Percentiles rank a stretch among this genome's conserved stretches.
These are phyloP conservation scores for Peronospora belbahrii DNA, from an alignment of 352 stramenopile species.

Conservation along the genomic window DNA sequence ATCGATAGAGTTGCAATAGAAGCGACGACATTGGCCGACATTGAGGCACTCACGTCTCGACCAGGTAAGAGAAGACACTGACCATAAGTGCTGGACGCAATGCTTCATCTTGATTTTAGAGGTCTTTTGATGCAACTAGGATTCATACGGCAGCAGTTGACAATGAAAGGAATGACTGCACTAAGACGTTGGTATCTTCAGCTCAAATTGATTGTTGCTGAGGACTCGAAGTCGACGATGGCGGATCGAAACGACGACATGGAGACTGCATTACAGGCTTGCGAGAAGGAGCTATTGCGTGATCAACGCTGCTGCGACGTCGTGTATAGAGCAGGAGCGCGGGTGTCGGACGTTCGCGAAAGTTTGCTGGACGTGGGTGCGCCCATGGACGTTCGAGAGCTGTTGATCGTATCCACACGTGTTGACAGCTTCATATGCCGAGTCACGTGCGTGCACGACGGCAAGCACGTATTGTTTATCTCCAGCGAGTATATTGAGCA, in stretches of 20 bases:
- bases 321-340: slow-evolving; percentile 23
- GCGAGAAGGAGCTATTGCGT: slow-evolving; percentile 6
- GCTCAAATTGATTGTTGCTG: slow-evolving; percentile 30
- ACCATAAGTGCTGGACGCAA: neutral
- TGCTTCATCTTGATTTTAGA: neutral
- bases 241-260: slow-evolving; percentile 1
- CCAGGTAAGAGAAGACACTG: slow-evolving; percentile 10
- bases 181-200: slow-evolving; percentile 37
- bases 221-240: neutral
- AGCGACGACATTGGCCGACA: slow-evolving; percentile 12
- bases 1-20: neutral
- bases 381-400: slow-evolving; percentile 14
- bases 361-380: slow-evolving; percentile 26
- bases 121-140: slow-evolving; percentile 18
- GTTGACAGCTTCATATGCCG: slow-evolving; percentile 22
- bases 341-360: slow-evolving; percentile 22
- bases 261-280: slow-evolving; percentile 4
- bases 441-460: slow-evolving; percentile 25
- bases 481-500: slow-evolving; percentile 27
- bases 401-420: slow-evolving; percentile 50
- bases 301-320: slow-evolving; percentile 43
- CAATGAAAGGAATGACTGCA: slow-evolving; percentile 9
- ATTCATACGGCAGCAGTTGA: slow-evolving; percentile 37
- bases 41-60: slow-evolving; percentile 19
- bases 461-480: slow-evolving; percentile 4